A percentile compares a stretch with the other conserved stretches of the same genome.
phyloP scores from a whole-genome alignment of 306 rosid species.

The Cicer bijugum region DNA sequence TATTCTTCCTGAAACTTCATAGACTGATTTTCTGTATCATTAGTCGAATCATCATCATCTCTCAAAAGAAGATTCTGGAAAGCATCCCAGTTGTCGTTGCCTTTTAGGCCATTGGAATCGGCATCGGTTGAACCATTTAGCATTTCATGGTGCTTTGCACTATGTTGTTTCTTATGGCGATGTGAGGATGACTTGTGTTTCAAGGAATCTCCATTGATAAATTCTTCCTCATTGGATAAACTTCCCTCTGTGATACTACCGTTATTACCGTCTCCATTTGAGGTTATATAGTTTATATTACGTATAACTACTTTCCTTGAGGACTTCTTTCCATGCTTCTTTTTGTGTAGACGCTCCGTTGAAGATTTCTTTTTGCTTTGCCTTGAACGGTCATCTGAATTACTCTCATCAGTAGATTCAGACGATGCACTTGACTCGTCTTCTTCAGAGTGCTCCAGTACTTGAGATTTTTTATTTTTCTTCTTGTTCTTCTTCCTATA shows the following conservation, averaged over 20 bases:
- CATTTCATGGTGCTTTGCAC: slow-evolving; percentile 44
- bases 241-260: slow-evolving; percentile 68
- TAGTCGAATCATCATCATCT: slow-evolving; percentile 60
- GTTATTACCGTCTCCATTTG: slow-evolving; percentile 76
- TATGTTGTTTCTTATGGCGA: slow-evolving; percentile 60
- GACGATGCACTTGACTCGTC: slow-evolving; percentile 57
- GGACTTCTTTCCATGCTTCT: slow-evolving; percentile 73
- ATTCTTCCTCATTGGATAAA: slow-evolving; percentile 69
- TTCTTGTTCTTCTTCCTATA: slow-evolving; percentile 56
- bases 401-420: slow-evolving; percentile 72
- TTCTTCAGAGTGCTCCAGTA: slow-evolving; percentile 59
- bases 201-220: slow-evolving; percentile 71
- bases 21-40: slow-evolving; percentile 47
- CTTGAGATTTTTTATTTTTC: slow-evolving; percentile 68
- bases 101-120: slow-evolving; percentile 56
- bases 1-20: slow-evolving; percentile 58
- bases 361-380: slow-evolving; percentile 58
- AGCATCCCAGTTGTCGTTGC: slow-evolving; percentile 76
- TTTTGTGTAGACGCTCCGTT: slow-evolving; percentile 49
- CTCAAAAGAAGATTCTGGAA: slow-evolving; percentile 89
- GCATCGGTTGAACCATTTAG: slow-evolving; percentile 50
- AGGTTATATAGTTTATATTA: slow-evolving; percentile 91
- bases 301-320: slow-evolving; percentile 93
- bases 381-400: slow-evolving; percentile 57
- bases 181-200: slow-evolving; percentile 71